Conservation (phyloP, 495 filamentous ascomycete genomes). For the Schizothecium vesticola region DNA sequence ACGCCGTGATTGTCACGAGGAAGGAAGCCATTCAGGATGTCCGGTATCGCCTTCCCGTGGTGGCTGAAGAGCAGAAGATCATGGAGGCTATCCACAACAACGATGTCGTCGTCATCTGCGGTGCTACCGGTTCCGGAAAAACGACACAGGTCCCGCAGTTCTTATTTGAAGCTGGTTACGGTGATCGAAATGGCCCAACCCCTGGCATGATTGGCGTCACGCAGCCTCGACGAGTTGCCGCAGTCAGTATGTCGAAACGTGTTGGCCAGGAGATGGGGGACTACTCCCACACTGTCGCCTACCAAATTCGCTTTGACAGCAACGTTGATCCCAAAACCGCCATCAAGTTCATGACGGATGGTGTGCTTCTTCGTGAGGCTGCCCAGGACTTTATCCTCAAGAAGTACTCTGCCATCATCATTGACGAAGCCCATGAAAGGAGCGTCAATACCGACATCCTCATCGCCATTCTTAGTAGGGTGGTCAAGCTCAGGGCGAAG, state of each 20-base stretch:
- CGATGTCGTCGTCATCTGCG: conserved; percentile 83
- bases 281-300: conserved; percentile 63
- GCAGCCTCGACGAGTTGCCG: conserved; percentile 87
- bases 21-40: conserved; percentile 66
- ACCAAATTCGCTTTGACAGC: conserved; percentile 93
- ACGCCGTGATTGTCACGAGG: conserved; percentile 66
- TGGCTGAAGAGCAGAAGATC: conserved; percentile 92
- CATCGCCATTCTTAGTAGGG: conserved; percentile 91
- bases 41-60: conserved; percentile 78
- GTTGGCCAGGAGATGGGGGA: conserved; percentile 80
- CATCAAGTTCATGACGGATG: conserved; percentile 99
- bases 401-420: conserved; percentile 92
- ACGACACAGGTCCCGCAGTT: conserved; percentile 97
- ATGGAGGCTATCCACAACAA: conserved; percentile 97
- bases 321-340: conserved; percentile 77
- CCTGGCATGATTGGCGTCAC: conserved; percentile 93
- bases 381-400: conserved; percentile 80
- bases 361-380: conserved; percentile 88
- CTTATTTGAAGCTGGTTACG: conserved; percentile 88
- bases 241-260: conserved; percentile 91
- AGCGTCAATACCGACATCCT: conserved; percentile 97
- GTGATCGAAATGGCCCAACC: conserved; percentile 65
- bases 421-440: conserved; percentile 97
- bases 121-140: conserved; percentile 93
- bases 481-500: conserved; percentile 63